Evolutionary conservation across 1,139 yeast genomes (phyloP), one percentile per base, ranked within the genome.

Genomic region (Saccharomycopsis phalli): DNA sequence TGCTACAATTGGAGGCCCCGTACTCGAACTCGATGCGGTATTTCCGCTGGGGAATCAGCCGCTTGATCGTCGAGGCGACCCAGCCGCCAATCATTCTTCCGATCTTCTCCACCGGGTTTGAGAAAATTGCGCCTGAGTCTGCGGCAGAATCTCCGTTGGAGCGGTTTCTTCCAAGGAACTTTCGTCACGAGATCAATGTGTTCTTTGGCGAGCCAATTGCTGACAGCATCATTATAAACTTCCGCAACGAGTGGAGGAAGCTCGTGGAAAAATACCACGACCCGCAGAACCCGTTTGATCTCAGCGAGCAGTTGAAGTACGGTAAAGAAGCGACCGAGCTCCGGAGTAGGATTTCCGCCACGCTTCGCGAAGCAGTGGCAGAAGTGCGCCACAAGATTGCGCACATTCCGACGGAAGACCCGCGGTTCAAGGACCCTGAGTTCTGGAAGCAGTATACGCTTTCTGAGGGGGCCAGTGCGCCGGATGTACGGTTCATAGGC

Each of bases 31-130:
- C 95, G 3, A 82, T 91, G 88, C 67, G 96, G 47, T 91, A 84
- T 58, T 91, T 91, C 67, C 81, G 86, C 56, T 91, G 98, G 98
- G 98, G 98, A 0, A 77, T 87, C 1, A 72, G 95, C 2, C 68
- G 98, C 50, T 58, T 88, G 50, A 68, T 91, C 3, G 62, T 91
- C 41, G 98, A 91, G 58, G 68, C 93, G 13, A 78, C 93, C 0
- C 69, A 74, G 47, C 77, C 93, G 0, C 98, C 98, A 0, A 74
- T 87, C 2, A 74, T 91, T 16, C 75, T 91, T n/a, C 98, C 98
- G 0, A 80, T 91, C 19, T 91, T 81, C 54, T 65, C 87, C 3
- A 72, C 76, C 42, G 98, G 98, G 0, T 81, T 91, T 53, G 96
- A 91, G 53, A 76, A 81, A 53, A 71, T 88, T 16, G 81, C 83